Evolutionary conservation across 2,329 filamentous ascomycete species (phyloP), one percentile per base, ranked within the genome.

Genomic region (Fusarium acutatum): DNA sequence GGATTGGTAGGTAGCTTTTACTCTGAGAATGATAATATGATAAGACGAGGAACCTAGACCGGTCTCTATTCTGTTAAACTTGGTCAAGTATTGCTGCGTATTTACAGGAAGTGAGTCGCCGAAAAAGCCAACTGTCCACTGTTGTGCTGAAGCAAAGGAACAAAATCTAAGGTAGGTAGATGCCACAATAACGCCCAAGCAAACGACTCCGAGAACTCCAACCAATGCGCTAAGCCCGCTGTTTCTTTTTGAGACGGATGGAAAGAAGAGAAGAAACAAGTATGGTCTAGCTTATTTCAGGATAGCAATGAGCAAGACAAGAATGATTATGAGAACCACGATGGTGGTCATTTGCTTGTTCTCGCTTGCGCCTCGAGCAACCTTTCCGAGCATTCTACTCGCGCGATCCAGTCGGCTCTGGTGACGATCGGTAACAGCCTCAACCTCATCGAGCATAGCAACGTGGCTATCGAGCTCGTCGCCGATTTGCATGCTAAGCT

Each of bases 391-490:
- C 75, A 92, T 87, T 74, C 88, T 89, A 76, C 90, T 88, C 37
- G 96, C 96, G 15, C 94, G 87, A 74, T 95, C 90, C 58, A 99
- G 86, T 56, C 93, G 90, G 32, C 86, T 86, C 81, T 92, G 89
- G 83, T 98, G 95, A 65, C 95, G 86, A 81, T 97, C 95, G 13
- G 95, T 93, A 26, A 92, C 88, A 49, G 89, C 88, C 79, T 98
- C 96, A 49, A 97, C 91, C 78, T 97, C 96, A 81, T 98, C 96
- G 35, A 99, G 86, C 86, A 99, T 87, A 76, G 92, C 88, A 41
- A 97, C 93, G 79, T 99, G 96, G 75, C 91, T 92, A 77, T 98
- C 96, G 40, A 99, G 87, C 86, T 99, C 96, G 81, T 98, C 94
- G 35, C 96, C 96, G 78, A 99, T 98, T 84, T 96, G 94, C 85